Conservation (phyloP, 108 stramenopile genomes). For the Skeletonema grethae region DNA sequence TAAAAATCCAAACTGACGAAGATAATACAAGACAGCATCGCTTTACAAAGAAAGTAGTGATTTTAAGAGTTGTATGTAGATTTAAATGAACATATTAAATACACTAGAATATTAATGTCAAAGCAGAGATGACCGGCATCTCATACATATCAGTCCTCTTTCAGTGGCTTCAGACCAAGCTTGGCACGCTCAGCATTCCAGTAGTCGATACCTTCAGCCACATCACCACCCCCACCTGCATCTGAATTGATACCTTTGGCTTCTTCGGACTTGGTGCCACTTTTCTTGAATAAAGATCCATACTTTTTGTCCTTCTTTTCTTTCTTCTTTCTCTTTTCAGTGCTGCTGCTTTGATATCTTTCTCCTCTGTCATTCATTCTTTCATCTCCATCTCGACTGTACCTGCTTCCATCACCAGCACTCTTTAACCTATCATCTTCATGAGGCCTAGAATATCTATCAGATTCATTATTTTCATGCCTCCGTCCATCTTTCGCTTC, state of each 20-base stretch:
- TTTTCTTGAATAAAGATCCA: slow-evolving; percentile 72
- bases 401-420: background rate
- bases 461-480: background rate
- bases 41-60: too few relatives aligned
- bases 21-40: too few relatives aligned
- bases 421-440: background rate
- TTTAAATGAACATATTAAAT: background rate
- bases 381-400: background rate
- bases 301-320: slow-evolving; percentile 50
- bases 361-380: background rate
- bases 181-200: slow-evolving; percentile 86
- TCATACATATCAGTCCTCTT: slow-evolving; percentile 19
- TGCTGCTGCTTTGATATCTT: slow-evolving; percentile 2
- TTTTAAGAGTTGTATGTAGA: background rate
- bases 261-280: slow-evolving; percentile 1
- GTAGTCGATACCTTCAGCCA: slow-evolving; percentile 55
- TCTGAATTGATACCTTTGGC: background rate
- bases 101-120: background rate
- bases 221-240: background rate
- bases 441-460: background rate
- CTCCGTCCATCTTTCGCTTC: slow-evolving; percentile 11
- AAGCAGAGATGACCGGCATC: too few relatives aligned
- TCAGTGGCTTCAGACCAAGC: slow-evolving; percentile 78
- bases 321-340: background rate
- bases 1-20: too few relatives aligned